Base-by-base conservation (phyloP, 495 filamentous ascomycete species). In the Aspergillus nidulans region DNA sequence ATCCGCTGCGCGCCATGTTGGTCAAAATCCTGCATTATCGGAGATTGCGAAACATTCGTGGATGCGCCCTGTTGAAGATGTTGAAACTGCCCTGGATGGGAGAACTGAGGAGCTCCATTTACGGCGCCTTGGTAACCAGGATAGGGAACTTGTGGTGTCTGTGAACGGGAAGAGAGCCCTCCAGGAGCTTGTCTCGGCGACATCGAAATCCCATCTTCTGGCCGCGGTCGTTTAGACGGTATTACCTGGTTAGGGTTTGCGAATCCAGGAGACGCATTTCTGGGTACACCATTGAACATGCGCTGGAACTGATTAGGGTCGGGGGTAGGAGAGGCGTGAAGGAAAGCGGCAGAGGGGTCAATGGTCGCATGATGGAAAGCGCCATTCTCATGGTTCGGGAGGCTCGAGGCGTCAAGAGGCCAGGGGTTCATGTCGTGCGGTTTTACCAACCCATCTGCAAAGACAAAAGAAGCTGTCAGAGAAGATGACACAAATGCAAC, bases 51-150 rank as follows among this genome's bases (percentile, higher is more conserved):
- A 49, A 91, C 85, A 66, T 87, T 92, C 39, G 84, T 78, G 10
- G 91, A 87, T 26, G 85, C 84, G 64, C 87, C 86, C 67, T 90
- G 86, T 67, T 91, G 89, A 20, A 95, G 83, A 63, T 94, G 90
- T 53, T 90, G 84, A 68, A 91, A 94, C 36, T 82, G 86, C 51
- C 80, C 83, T 21, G 85, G 75, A 42, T 77, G 71, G 26, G 69
- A 57, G 50, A 81, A 81, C 51, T 78, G 77, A 38, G 78, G 71
- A 18, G 63, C 62, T 58, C 78, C 75, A 73, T 85, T 82, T 66
- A 84, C 62, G 60, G 81, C 60, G 63, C 78, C 81, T 60, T 79
- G 82, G 66, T 84, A 83, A 62, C 87, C 77, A 57, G 81, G 77
- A 76, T 85, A 78, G 47, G 78, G 70, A 60, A 81, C 73, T 60